Conservation (phyloP, 1,284 basidiomycete species). For the Trichosporon sp. region DNA sequence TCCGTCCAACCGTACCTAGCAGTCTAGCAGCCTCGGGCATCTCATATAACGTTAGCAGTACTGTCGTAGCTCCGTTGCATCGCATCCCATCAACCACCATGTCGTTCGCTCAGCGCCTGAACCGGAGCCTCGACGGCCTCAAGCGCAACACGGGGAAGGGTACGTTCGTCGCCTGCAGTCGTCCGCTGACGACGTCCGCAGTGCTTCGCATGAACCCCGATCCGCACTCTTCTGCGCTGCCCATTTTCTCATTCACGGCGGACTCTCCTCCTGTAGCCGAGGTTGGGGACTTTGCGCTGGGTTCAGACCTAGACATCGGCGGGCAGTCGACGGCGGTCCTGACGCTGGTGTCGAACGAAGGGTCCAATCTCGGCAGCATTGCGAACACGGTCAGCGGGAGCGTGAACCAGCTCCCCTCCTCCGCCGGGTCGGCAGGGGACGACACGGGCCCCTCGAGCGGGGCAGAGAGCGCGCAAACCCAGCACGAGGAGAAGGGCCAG, state of each 20-base stretch:
- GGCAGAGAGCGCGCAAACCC: neutral
- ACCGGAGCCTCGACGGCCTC: constrained; percentile 35
- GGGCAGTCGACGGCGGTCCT: constrained; percentile 35
- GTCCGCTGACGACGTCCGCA: constrained; percentile 12
- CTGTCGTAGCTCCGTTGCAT: neutral
- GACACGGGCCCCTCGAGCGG: neutral
- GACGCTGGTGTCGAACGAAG: constrained; percentile 22
- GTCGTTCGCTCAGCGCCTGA: constrained; percentile 37
- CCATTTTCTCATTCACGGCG: constrained; percentile 34
- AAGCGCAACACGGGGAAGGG: constrained; percentile 32
- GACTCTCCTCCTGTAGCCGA: constrained; percentile 16
- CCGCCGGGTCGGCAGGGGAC: neutral
- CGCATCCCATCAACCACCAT: neutral
- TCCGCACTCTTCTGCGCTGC: constrained; percentile 23
- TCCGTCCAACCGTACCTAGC: neutral
- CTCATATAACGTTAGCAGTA: neutral
- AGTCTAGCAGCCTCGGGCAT: neutral
- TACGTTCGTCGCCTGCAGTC: constrained; percentile 12
- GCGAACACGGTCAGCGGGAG: neutral
- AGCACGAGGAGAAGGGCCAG: neutral
- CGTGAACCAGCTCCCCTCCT: neutral
- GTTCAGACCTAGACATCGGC: constrained; percentile 44
- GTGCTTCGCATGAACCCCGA: constrained; percentile 34
- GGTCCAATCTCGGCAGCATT: neutral
- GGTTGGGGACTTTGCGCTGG: constrained; percentile 27